These are phyloP conservation scores for Gossypium turneri DNA, from an alignment of 345 rosid genomes.

Conservation along the genomic window DNA sequence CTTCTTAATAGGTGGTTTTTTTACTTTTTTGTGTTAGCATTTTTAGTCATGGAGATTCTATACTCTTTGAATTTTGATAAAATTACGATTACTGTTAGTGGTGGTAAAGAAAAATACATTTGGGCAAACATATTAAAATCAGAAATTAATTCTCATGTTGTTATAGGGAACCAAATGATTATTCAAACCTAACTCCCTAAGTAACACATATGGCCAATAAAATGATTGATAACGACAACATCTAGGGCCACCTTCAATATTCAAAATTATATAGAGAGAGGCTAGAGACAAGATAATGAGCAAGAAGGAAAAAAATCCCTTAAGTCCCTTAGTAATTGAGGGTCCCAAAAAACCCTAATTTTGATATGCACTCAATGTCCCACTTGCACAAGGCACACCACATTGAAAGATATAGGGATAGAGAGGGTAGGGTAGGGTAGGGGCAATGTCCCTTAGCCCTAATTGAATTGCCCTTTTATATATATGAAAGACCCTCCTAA, in stretches of 20 bases:
- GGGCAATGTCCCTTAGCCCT: slow-evolving; percentile 24
- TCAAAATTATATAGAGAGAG: no score
- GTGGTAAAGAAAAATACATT: no score
- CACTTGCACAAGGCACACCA: slow-evolving; percentile 26
- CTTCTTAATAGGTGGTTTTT: no score
- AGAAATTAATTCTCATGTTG: no score
- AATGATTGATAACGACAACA: slow-evolving; percentile 28
- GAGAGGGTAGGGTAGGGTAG: slow-evolving; percentile 15
- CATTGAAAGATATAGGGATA: slow-evolving; percentile 25
- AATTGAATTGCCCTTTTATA: slow-evolving; percentile 38
- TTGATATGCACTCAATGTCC: slow-evolving; percentile 28
- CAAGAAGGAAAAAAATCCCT: no score
- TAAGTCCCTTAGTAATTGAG: not conserved
- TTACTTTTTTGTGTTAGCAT: no score
- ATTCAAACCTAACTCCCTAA: not conserved
- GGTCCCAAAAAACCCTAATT: slow-evolving; percentile 21
- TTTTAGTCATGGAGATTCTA: no score
- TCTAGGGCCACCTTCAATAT: slow-evolving; percentile 18
- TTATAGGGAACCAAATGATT: not conserved
- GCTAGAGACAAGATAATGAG: no score
- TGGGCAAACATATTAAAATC: not conserved
- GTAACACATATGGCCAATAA: not conserved
- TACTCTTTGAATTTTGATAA: no score
- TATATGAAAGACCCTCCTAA: slow-evolving; percentile 13
- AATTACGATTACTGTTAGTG: no score